Evolutionary conservation across 306 rosid species (phyloP), one percentile per base, ranked within the genome.

Genomic region (Dryas octopetala): DNA sequence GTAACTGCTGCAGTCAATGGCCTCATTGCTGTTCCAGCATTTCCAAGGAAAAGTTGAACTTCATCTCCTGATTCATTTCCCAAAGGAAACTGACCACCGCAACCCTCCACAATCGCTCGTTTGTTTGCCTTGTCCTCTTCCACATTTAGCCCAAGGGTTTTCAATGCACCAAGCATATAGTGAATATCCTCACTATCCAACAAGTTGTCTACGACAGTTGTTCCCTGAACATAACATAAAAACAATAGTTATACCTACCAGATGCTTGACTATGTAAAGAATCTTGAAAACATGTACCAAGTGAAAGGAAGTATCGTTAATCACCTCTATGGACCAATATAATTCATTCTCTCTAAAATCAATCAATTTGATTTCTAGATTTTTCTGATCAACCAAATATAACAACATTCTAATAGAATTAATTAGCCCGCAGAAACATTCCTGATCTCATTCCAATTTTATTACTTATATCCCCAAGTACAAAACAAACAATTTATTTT

Each of bases 21-120:
- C 59, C 99, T 96, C 98, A 96, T 96, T 59, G 99, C 99, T 26
- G 99, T 96, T 82, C 99, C 99, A 38, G 99, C 99, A 85, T 96
- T 96, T 76, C 99, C 99, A 75, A 96, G 98, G 89, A 96, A 96
- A 74, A 96, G 90, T 74, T 80, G 83, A 81, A 96, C 76, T 85
- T 96, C 98, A 66, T 85, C 88, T 14, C 82, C 83, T 50, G 98
- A 83, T 43, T 85, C 91, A 75, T 79, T 80, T 17, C 77, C 85
- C 32, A 81, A 71, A 26, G 98, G 99, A 81, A 96, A 96, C 71
- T 78, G 87, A 66, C 99, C 98, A 23, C 96, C 98, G 68, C 93
- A 85, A 41, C 99, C 99, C 86, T 86, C 93, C 54, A 96, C 97
- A n/a, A 79, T 51, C 51, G 98, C 99, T 84, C 83, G 85, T 79